Conservation (phyloP, 345 rosid genomes). For the Eutrema heterophyllum region DNA sequence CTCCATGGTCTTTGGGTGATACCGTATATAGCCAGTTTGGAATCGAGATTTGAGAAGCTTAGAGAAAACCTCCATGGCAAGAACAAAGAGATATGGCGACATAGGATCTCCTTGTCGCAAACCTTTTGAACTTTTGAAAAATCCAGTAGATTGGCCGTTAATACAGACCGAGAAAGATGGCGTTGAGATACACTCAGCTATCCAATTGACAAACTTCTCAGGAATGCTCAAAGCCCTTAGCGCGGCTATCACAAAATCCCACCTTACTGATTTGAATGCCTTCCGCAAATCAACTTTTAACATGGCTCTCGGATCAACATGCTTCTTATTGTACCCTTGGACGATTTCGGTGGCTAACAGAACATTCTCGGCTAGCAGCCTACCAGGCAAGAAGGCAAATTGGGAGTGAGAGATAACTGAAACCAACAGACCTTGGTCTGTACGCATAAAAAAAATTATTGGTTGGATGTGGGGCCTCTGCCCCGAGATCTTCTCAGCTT, state of each 20-base stretch:
- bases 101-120: no score
- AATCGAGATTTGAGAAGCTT: no score
- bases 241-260: neutral
- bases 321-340: neutral
- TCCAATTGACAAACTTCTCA: neutral
- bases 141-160: neutral
- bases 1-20: no score
- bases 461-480: no score
- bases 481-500: no score
- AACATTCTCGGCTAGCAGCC: neutral
- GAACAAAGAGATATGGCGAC: no score
- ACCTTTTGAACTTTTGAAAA: no score
- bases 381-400: neutral
- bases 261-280: neutral
- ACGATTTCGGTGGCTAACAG: neutral
- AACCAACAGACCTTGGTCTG: no score
- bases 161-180: neutral
- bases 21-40: no score
- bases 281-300: neutral
- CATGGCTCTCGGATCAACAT: fast-evolving
- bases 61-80: no score
- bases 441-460: no score
- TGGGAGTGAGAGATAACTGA: neutral
- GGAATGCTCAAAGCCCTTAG: neutral
- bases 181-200: neutral